Evolutionary conservation across 192 early-diverging fungal genomes (phyloP), one percentile per base, ranked within the genome.

Genomic region (Spizellomyces punctatus): DNA sequence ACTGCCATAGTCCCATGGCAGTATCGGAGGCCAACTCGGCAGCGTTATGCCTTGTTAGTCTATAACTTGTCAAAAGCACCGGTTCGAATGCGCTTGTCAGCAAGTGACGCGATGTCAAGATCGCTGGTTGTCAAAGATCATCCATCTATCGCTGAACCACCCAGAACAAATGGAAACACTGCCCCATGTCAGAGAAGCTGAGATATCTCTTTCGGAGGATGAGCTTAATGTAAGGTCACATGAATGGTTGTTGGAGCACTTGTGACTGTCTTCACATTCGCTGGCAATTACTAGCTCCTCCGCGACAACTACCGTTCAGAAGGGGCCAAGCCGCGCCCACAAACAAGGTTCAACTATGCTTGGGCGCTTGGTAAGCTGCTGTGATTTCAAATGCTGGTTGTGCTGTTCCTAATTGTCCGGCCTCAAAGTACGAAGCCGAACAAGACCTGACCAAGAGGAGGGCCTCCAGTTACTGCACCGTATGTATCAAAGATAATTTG

Each of bases 281-380:
- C 52, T 54, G 52, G 17, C 52, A 54, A 54, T 54, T 54, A 3
- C 52, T 54, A 67, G 66, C 8, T 36, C 8, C 66, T 67, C n/a
- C 50, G 36, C 0, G 59, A 67, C 8, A 17, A 8, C 21, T 79
- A 76, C 71, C 27, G 27, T 36, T 36, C 50, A 83, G 91, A 58
- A 83, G 89, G 56, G 90, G 91, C 71, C 77, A 78, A n/a, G 81
- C 83, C 43, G 82, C 84, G 14, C 85, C 89, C 72, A 22, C 95
- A 98, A 78, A 94, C 92, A 63, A 94, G 94, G 76, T 98, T 98
- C 83, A 95, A 98, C 84, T 94, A 91, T 73, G 93, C 95, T 0
- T 98, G 95, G 93, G 93, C 90, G 0, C 86, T 95, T n/a, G 52
- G 52, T 54, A 3, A n/a, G 52, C 2, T 54, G 17, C 3, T 19